Conservation (phyloP, 2,329 filamentous ascomycete genomes). For the Fusarium subtropicale region DNA sequence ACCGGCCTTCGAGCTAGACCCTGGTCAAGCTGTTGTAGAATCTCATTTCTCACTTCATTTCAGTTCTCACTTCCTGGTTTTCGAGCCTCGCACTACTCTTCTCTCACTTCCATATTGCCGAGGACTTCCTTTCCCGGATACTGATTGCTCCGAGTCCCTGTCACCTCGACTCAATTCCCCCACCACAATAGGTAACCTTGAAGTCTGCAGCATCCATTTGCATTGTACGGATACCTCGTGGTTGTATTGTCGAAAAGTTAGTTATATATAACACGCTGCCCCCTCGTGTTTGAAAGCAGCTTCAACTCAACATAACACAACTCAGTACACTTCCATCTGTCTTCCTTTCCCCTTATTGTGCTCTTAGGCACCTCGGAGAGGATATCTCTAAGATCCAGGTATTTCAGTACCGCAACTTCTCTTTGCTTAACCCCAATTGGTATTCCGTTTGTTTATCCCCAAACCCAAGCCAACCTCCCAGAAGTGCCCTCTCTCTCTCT, state of each 20-base stretch:
- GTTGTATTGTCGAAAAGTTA: neutral
- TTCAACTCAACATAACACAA: constrained; percentile 15
- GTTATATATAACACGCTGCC: constrained; percentile 22
- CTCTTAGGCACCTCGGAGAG: constrained; percentile 33
- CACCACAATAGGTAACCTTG: neutral
- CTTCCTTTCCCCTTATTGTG: constrained; percentile 3
- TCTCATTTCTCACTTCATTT: constrained; percentile 35
- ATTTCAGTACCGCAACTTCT: constrained; percentile 12
- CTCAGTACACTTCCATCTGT: constrained; percentile 3
- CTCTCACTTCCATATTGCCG: constrained; percentile 10
- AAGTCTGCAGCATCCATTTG: neutral
- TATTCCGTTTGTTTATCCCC: neutral
- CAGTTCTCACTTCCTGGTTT: constrained; percentile 33
- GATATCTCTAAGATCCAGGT: neutral
- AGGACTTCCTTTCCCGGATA: constrained; percentile 22
- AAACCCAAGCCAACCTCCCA: constrained; percentile 6
- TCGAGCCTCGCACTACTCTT: constrained; percentile 14
- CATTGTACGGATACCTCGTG: neutral
- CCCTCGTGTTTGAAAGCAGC: constrained; percentile 12
- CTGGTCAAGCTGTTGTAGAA: constrained; percentile 25
- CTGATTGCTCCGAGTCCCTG: constrained; percentile 29
- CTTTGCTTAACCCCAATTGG: constrained; percentile 7
- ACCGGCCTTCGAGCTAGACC: constrained; percentile 18
- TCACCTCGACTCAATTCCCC: constrained; percentile 12
- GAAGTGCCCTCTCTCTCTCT: neutral